Base-by-base conservation (phyloP, 2,329 filamentous ascomycete species). In the Arthrocladium fulminans region DNA sequence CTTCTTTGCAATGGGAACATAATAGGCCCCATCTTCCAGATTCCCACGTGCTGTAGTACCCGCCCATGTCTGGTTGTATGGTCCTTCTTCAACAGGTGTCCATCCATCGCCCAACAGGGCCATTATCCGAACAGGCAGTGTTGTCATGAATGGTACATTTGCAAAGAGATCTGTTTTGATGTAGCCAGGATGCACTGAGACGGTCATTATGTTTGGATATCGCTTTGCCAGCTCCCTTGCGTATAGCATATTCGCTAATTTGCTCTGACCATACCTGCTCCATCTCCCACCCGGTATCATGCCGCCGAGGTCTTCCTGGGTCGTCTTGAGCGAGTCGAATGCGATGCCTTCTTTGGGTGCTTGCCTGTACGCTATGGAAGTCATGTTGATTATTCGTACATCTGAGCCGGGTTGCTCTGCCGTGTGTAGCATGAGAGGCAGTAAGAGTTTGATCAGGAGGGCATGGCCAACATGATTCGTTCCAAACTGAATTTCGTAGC, bases 191-290 rank as follows among this genome's bases (percentile, higher is more conserved):
- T 77, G 73, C 3, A 75, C 53, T 0, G 68, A 62, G 0, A 70
- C 65, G 5, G 61, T 61, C 0, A 65, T 72, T 45, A 77, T 66
- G 2, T 61, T 47, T 1, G 73, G 73, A 51, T 75, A 71, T 0
- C 63, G 63, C 12, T 57, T 50, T 1, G 70, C 69, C 2, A 75
- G 61, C 35, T 70, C 63, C 5, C 62, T 57, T 0, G 70, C 61
- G 54, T 68, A 74, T 0, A 75, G 65, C 10, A 76, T 61, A 38
- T 75, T 75, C 3, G 72, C 71, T 3, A 77, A 64, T 53, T 76
- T 77, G 25, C 66, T 68, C 35, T 70, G 65, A 3, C 69, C 71
- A 58, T 77, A 77, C 22, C 72, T 67, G 3, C 49, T 50, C 52
- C 60, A 65, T 1, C 65, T 63, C 2, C 39, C 19, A 20, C 15